Percentiles rank a stretch among this genome's conserved stretches.
Conservation (phyloP, 148 eudicot genomes). For the Selenicereus undatus region DNA sequence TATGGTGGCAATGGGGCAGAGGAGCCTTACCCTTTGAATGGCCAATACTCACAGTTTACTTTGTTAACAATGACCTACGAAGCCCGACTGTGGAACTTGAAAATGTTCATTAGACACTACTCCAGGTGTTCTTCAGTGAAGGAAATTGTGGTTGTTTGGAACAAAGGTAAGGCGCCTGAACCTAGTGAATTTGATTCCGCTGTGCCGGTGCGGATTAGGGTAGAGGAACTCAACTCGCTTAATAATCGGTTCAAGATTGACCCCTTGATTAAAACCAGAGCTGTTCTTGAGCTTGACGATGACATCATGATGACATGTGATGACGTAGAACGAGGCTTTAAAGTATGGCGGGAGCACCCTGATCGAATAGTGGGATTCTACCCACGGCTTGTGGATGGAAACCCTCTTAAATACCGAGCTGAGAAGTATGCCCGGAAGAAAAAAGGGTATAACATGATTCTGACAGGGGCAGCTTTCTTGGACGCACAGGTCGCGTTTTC, state of each 20-base stretch:
- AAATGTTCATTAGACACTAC: slow-evolving; percentile 78
- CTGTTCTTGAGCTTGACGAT: slow-evolving; percentile 89
- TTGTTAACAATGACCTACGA: slow-evolving; percentile 89
- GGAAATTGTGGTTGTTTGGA: slow-evolving; percentile 92
- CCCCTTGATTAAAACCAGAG: slow-evolving; percentile 66
- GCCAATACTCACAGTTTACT: slow-evolving; percentile 84
- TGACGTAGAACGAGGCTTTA: slow-evolving; percentile 84
- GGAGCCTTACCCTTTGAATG: slow-evolving; percentile 61
- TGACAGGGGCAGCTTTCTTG: slow-evolving; percentile 93
- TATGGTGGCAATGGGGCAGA: slow-evolving; percentile 82
- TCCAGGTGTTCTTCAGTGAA: slow-evolving; percentile 91
- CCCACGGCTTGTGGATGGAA: slow-evolving; percentile 60
- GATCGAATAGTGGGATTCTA: slow-evolving; percentile 87
- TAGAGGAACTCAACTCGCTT: slow-evolving; percentile 73
- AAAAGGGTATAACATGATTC: slow-evolving; percentile 79
- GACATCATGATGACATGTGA: slow-evolving; percentile 94
- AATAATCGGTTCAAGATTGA: slow-evolving; percentile 80
- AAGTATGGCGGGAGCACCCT: slow-evolving; percentile 87
- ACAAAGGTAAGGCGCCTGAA: slow-evolving; percentile 77
- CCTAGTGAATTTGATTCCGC: slow-evolving; percentile 69
- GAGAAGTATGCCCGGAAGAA: slow-evolving; percentile 78
- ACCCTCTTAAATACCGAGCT: slow-evolving; percentile 54
- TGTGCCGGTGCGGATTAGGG: slow-evolving; percentile 77
- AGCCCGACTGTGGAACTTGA: slow-evolving; percentile 90
- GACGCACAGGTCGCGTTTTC: slow-evolving; percentile 54